Base-by-base conservation (phyloP, 257 asterid species). In the Coffea canephora region DNA sequence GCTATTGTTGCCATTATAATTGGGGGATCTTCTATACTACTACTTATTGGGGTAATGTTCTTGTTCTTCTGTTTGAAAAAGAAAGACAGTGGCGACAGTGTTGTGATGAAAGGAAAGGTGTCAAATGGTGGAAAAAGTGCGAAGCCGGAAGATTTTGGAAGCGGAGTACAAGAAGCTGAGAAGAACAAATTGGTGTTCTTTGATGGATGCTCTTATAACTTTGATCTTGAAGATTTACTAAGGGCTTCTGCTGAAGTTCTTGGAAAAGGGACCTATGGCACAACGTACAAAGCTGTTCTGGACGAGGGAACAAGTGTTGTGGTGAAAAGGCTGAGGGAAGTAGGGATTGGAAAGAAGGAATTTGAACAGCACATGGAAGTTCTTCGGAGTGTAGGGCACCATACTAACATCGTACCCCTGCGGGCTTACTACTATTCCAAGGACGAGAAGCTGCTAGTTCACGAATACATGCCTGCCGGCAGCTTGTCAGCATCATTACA, bases 211-310 rank as follows among this genome's bases (percentile, higher is more conserved):
- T 84, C 93, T 10, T 82, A 87, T 31, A 87, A 81, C 90, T 94
- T 94, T 45, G 91, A 96, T 85, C 89, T 96, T 1, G 99, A 96
- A 86, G 99, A 96, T 78, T 80, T 96, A 88, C 80, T 96, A 5
- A 92, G 99, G 76, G 97, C 99, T 12, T 96, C 99, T 4, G 99
- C 99, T 5, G 98, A 96, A 77, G 97, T 96, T 81, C 97, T 96
- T 27, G 99, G 99, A 4, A 96, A 94, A 75, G 98, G 99, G 25
- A 92, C 89, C 48, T 89, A 86, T 46, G 99, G 99, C 27, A 94
- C 99, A 5, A 90, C 99, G 1, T 96, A 96, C 73, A 96, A 94
- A 80, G 99, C 97, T 3, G 85, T 85, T 11, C 81, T 94, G 79
- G 99, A 96, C 69, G 99, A 94, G 78, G 80, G 90, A 10, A 90